A percentile compares a stretch with the other conserved stretches of the same genome.
Evolutionary conservation across 2,329 filamentous ascomycete genomes (phyloP).

Genomic region (Alternaria tenuissima): DNA sequence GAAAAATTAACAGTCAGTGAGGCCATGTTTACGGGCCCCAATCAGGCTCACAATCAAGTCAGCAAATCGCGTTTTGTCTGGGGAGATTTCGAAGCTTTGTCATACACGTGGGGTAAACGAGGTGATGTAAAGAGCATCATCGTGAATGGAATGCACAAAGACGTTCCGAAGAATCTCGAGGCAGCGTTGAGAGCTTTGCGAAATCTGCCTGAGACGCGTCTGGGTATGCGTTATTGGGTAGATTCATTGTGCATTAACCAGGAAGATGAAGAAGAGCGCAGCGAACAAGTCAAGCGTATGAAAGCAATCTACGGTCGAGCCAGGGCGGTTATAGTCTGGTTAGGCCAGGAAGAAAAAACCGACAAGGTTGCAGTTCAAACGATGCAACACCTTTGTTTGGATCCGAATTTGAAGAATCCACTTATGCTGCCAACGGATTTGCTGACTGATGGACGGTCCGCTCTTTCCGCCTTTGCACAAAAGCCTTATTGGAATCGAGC

Average conservation of each 20-base stretch:
- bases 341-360: too few species aligned
- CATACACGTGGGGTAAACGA: background rate
- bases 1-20: background rate
- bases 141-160: rapidly evolving
- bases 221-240: background rate
- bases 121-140: background rate
- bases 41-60: rapidly evolving
- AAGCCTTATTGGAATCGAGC: background rate
- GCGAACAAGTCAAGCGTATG: background rate
- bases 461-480: background rate
- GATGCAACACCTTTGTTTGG: too few species aligned
- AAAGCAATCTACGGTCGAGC: background rate
- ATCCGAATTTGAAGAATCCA: too few species aligned
- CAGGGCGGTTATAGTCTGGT: too few species aligned
- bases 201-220: background rate
- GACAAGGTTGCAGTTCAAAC: too few species aligned
- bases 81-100: background rate
- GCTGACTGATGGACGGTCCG: background rate
- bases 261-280: background rate
- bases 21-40: too few species aligned
- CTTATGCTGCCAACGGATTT: too few species aligned
- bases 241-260: background rate
- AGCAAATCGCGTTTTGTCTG: background rate
- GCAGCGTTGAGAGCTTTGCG: background rate
- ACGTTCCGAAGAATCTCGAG: background rate